phyloP scores from a whole-genome alignment of 176 grass and related monocot species.

The Zizania latifolia region DNA sequence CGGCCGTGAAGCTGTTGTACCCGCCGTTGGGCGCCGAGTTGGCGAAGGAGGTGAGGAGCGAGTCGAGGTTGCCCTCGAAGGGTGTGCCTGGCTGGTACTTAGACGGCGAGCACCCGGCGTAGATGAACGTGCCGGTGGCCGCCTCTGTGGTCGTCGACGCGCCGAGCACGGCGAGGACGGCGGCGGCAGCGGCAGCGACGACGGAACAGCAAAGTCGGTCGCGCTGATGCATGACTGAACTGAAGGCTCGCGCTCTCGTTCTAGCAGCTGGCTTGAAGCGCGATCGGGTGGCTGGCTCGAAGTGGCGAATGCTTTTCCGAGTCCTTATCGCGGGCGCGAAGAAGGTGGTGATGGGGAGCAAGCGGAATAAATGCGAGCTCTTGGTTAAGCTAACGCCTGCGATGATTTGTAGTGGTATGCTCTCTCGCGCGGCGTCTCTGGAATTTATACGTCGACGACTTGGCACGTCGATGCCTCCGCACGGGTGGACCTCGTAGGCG shows the following conservation, averaged over 20 bases:
- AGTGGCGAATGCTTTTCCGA: not conserved
- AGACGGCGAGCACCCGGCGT: constrained; percentile 81
- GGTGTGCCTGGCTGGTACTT: constrained; percentile 61
- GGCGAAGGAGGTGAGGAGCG: constrained; percentile 64
- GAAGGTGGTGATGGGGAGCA: constrained; percentile 26
- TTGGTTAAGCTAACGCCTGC: not conserved
- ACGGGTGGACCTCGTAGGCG: too few species aligned
- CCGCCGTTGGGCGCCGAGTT: constrained; percentile 30
- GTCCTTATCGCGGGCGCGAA: constrained; percentile 12
- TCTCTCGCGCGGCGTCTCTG: not conserved
- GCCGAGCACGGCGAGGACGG: constrained; percentile 11
- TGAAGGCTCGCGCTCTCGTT: not conserved
- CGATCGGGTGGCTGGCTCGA: not conserved
- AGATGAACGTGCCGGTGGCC: constrained; percentile 57
- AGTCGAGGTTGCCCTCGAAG: constrained; percentile 58
- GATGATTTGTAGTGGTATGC: constrained; percentile 9
- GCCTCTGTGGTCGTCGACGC: not conserved
- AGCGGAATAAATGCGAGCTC: constrained; percentile 20
- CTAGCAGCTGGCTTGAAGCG: not conserved
- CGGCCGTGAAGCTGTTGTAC: constrained; percentile 68
- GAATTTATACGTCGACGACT: constrained; percentile 6
- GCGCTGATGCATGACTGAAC: constrained; percentile 19
- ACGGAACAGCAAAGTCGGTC: not conserved
- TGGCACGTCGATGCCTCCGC: too few species aligned
- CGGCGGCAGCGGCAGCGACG: not conserved